Base-by-base conservation (phyloP, 2,329 filamentous ascomycete species). In the Thielaviopsis euricoi region DNA sequence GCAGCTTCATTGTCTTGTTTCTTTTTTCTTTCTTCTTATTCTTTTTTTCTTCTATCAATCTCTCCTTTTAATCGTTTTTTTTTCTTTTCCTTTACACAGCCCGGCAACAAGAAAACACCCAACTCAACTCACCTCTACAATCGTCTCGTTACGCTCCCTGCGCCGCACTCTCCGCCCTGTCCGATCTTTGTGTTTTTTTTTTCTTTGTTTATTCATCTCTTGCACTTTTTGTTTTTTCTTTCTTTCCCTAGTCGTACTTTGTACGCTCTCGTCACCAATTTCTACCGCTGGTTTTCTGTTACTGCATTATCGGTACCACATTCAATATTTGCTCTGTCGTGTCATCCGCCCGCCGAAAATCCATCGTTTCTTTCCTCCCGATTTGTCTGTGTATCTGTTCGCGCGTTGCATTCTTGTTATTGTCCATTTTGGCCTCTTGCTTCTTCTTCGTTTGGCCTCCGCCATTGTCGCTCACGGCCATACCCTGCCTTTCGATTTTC, bases 121-220 rank as follows among this genome's bases (percentile, higher is more conserved):
- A n/a, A n/a, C n/a, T 33, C 29, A n/a, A 43, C 17, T 43, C n/a
- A n/a, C 37, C 4, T 6, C 3, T 13, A 4, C 15, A 33, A 33
- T 43, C 37, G 17, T n/a, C 5, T n/a, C 37, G 17, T 43, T 37
- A 40, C 19, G 48, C 29, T 29, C 54, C 51, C 54, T 60, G 58
- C 55, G 58, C 58, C 55, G 58, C 50, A 52, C 40, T 50, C 55
- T 54, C 52, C 37, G 58, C 58, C 26, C 54, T 57, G 23, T 25
- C 13, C 48, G 21, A 51, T 22, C 13, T 22, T 23, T 23, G 13
- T 25, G 13, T 51, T 25, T 51, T 23, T 21, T 7, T 49, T n/a
- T 49, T 49, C 46, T 4, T 49, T 49, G 17, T 49, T 7, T n/a
- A n/a, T 49, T 25, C 23, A 10, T 51, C 48, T 22, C 13, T 51